A percentile compares a stretch with the other conserved stretches of the same genome.
These are phyloP conservation scores for Combretum micranthum DNA, from an alignment of 345 rosid species.

Conservation along the genomic window DNA sequence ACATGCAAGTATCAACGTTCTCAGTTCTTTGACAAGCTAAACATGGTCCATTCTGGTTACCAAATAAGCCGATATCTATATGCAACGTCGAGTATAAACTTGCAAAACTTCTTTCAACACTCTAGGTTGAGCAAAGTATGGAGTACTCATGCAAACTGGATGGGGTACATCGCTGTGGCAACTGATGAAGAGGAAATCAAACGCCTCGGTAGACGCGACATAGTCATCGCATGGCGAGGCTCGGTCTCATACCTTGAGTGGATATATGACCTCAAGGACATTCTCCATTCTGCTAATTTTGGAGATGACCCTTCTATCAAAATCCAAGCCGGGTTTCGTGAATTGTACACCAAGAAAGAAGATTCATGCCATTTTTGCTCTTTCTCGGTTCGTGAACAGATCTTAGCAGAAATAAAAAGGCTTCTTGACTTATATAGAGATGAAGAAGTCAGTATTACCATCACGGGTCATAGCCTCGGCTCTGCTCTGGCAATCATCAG, in stretches of 20 bases:
- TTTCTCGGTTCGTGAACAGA: conserved; percentile 67
- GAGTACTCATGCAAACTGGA: conserved; percentile 79
- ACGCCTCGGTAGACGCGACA: conserved; percentile 67
- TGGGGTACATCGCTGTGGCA: conserved; percentile 68
- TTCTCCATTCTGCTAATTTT: conserved; percentile 45
- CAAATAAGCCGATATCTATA: conserved; percentile 55
- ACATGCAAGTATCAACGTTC: conserved; percentile 57
- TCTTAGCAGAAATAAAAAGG: conserved; percentile 56
- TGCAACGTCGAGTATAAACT: conserved; percentile 66
- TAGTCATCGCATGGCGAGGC: conserved; percentile 74
- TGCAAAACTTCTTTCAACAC: conserved; percentile 65
- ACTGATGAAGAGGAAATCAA: conserved; percentile 57
- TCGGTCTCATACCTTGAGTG: conserved; percentile 80
- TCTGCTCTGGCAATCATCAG: conserved; percentile 62
- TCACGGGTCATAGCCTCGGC: conserved; percentile 81
- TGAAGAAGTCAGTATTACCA: conserved; percentile 54
- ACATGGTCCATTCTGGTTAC: conserved; percentile 38
- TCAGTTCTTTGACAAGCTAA: conserved; percentile 56
- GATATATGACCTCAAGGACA: conserved; percentile 67
- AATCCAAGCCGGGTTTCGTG: conserved; percentile 59
- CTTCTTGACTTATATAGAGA: conserved; percentile 50
- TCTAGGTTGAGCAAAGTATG: conserved; percentile 46
- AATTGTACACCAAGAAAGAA: conserved; percentile 72
- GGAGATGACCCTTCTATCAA: conserved; percentile 48
- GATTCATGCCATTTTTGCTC: conserved; percentile 39